Evolutionary conservation across 371 early-diverging fungal species (phyloP).

Genomic region (Mucor indicus): DNA sequence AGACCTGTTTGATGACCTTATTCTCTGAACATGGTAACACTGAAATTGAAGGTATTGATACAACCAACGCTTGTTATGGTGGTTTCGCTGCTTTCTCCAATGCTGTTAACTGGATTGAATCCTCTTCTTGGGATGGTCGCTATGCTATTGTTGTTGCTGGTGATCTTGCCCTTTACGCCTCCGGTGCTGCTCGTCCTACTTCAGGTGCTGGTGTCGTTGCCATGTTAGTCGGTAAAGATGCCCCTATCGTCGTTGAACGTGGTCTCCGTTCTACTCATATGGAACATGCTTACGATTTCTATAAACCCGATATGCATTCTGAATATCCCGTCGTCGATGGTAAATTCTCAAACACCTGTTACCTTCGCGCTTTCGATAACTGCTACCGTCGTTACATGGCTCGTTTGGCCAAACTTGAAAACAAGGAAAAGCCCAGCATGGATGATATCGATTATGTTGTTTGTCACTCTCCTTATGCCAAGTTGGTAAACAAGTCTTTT

Average conservation of each 20-base stretch:
- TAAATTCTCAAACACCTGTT: constrained; percentile 88
- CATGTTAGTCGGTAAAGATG: constrained; percentile 92
- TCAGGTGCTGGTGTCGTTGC: constrained; percentile 96
- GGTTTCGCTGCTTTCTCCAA: constrained; percentile 97
- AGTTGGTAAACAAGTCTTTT: constrained; percentile 93
- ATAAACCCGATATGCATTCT: constrained; percentile 95
- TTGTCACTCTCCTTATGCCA: constrained; percentile 97
- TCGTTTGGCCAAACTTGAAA: constrained; percentile 58
- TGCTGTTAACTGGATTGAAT: constrained; percentile 95
- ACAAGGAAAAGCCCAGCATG: constrained; percentile 55
- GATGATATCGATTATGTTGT: constrained; percentile 78
- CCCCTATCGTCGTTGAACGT: constrained; percentile 90
- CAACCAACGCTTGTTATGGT: constrained; percentile 98
- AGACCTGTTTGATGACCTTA: constrained; percentile 93
- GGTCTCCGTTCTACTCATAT: constrained; percentile 90
- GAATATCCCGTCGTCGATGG: constrained; percentile 98
- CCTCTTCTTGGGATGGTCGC: constrained; percentile 91
- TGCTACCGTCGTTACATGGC: constrained; percentile 84
- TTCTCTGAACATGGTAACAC: constrained; percentile 89
- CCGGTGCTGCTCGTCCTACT: constrained; percentile 90
- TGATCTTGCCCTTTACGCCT: constrained; percentile 96
- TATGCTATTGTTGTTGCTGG: constrained; percentile 92
- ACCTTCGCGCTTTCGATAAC: constrained; percentile 86
- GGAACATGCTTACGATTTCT: constrained; percentile 97
- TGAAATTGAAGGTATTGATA: constrained; percentile 95